A percentile compares a stretch with the other conserved stretches of the same genome.
Conservation (phyloP, 1,284 basidiomycete genomes). For the Takashimella koratensis region DNA sequence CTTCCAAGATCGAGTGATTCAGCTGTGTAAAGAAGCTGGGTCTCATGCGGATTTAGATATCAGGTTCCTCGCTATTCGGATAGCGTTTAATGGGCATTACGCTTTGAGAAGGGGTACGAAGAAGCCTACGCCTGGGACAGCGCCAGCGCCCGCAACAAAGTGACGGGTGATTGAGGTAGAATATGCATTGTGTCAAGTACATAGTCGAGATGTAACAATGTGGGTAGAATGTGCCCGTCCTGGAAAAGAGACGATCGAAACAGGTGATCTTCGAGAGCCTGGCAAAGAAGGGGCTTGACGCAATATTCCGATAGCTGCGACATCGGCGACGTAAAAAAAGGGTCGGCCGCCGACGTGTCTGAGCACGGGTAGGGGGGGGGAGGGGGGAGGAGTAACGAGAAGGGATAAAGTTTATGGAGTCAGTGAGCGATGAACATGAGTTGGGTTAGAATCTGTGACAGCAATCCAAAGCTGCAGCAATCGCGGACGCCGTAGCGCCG, state of each 20-base stretch:
- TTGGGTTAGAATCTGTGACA: too few relatives aligned
- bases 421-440: too few relatives aligned
- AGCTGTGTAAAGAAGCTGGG: constrained; percentile 43
- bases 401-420: too few relatives aligned
- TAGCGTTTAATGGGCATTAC: constrained; percentile 49
- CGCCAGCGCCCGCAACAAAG: background rate
- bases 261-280: too few relatives aligned
- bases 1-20: constrained; percentile 38
- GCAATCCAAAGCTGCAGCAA: too few relatives aligned
- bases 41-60: constrained; percentile 46
- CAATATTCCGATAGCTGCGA: constrained; percentile 32
- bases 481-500: too few relatives aligned
- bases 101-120: constrained; percentile 23
- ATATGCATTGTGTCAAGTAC: too few relatives aligned
- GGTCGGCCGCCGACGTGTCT: constrained; percentile 24
- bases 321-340: constrained; percentile 19
- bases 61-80: constrained; percentile 47
- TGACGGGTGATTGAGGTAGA: too few relatives aligned
- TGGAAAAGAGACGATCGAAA: background rate
- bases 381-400: background rate
- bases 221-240: background rate
- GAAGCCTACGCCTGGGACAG: constrained; percentile 4
- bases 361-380: constrained; percentile 19
- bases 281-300: background rate
- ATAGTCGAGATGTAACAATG: too few relatives aligned